These are phyloP conservation scores for Trametes meyenii DNA, from an alignment of 768 basidiomycete genomes.

Conservation along the genomic window DNA sequence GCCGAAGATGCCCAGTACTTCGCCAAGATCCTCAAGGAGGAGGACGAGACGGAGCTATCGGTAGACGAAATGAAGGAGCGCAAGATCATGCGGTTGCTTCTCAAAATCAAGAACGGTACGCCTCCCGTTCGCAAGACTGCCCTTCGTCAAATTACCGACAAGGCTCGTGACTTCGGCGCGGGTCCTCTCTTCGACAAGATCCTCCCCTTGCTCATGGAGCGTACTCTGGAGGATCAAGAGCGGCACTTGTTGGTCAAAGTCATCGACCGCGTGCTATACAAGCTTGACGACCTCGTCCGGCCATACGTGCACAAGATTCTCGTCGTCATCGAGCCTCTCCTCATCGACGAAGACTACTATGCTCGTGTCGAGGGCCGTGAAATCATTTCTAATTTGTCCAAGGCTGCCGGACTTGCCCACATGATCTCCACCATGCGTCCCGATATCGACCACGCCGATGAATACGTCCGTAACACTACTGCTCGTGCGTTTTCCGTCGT, in stretches of 20 bases:
- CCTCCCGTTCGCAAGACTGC: conserved; percentile 98
- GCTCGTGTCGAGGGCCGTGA: conserved; percentile 98
- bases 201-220: conserved; percentile 95
- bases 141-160: conserved; percentile 97
- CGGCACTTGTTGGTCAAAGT: conserved; percentile 98
- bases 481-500: conserved; percentile 99
- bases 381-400: conserved; percentile 98
- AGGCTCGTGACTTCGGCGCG: conserved; percentile 97
- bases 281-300: conserved; percentile 96
- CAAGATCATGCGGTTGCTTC: conserved; percentile 96
- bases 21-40: conserved; percentile 92
- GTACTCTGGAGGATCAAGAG: conserved; percentile 97
- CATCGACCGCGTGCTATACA: conserved; percentile 98
- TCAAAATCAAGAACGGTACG: conserved; percentile 99
- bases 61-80: conserved; percentile 99
- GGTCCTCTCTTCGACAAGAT: conserved; percentile 99
- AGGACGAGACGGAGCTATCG: conserved; percentile 89
- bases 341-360: conserved; percentile 98
- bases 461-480: conserved; percentile 98
- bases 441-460: conserved; percentile 98
- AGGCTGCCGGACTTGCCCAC: conserved; percentile 97
- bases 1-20: conserved; percentile 98
- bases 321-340: conserved; percentile 97
- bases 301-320: conserved; percentile 99
- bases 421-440: conserved; percentile 99